Conservation (phyloP, 169 alveolate genomes). For the Eimeria maxima region DNA sequence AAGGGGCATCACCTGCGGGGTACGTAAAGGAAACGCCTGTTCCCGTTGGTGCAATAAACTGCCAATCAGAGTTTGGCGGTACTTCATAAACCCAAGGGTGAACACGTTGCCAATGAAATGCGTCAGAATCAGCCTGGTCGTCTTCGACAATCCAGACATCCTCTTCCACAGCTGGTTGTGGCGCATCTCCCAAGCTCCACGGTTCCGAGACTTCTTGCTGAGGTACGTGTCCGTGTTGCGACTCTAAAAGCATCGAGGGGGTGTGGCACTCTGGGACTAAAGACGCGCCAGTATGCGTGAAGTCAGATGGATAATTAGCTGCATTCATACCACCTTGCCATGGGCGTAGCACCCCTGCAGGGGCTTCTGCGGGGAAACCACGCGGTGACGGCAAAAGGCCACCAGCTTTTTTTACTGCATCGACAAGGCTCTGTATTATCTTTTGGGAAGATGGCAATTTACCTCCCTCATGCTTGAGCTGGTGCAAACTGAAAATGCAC, state of each 20-base stretch:
- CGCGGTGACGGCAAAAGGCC: neutral
- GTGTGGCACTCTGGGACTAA: neutral
- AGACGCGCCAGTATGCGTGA: neutral
- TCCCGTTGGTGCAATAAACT: neutral
- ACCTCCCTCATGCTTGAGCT: neutral
- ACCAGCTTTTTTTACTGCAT: neutral
- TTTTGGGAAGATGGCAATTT: neutral
- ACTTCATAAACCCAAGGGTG: neutral
- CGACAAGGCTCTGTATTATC: neutral
- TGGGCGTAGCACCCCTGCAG: neutral
- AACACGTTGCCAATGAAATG: neutral
- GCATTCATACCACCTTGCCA: neutral
- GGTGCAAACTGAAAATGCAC: neutral
- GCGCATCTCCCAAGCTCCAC: neutral
- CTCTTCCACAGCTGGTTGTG: neutral
- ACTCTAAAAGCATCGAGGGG: neutral
- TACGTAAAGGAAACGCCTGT: neutral
- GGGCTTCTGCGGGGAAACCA: neutral
- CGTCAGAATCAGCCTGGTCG: neutral
- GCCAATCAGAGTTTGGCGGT: neutral
- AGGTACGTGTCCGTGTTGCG: neutral
- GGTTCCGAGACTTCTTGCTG: neutral
- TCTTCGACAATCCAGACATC: neutral
- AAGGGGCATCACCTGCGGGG: neutral
- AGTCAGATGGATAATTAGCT: neutral